These are phyloP conservation scores for Psophocarpus tetragonolobus DNA, from an alignment of 306 rosid species.

Conservation along the genomic window DNA sequence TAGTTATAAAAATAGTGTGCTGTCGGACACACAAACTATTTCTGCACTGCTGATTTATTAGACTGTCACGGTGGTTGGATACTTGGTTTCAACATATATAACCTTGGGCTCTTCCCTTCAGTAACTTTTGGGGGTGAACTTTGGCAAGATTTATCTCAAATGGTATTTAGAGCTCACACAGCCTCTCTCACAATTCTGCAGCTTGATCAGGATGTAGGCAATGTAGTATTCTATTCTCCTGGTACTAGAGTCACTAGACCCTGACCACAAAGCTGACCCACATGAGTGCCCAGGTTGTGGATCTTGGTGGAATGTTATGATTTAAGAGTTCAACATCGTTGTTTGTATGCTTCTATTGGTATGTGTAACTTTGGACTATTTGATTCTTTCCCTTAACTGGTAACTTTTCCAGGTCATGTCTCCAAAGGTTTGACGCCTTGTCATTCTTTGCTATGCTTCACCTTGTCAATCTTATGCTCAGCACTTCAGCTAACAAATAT, in stretches of 20 bases:
- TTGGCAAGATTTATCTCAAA: neutral
- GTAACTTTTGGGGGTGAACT: neutral
- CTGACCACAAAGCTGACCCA: neutral
- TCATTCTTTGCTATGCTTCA: neutral
- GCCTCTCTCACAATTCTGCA: neutral
- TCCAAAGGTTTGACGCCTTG: neutral
- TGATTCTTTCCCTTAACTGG: neutral
- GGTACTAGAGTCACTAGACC: slow-evolving; percentile 13
- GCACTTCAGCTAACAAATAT: neutral
- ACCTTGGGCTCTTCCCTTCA: neutral
- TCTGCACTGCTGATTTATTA: neutral
- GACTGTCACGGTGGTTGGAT: neutral
- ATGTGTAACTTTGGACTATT: neutral
- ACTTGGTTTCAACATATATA: neutral
- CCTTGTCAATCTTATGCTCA: slow-evolving; percentile 2
- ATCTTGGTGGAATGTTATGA: slow-evolving; percentile 15
- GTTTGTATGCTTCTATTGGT: neutral
- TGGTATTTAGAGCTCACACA: neutral
- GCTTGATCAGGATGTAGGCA: neutral
- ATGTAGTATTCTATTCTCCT: neutral
- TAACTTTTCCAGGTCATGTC: neutral
- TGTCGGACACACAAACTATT: neutral
- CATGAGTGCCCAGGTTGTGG: neutral
- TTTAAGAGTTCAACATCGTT: neutral
- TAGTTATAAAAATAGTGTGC: neutral